Base-by-base conservation (phyloP, 2,329 filamentous ascomycete genomes). In the Ophiocordyceps robertsii region DNA sequence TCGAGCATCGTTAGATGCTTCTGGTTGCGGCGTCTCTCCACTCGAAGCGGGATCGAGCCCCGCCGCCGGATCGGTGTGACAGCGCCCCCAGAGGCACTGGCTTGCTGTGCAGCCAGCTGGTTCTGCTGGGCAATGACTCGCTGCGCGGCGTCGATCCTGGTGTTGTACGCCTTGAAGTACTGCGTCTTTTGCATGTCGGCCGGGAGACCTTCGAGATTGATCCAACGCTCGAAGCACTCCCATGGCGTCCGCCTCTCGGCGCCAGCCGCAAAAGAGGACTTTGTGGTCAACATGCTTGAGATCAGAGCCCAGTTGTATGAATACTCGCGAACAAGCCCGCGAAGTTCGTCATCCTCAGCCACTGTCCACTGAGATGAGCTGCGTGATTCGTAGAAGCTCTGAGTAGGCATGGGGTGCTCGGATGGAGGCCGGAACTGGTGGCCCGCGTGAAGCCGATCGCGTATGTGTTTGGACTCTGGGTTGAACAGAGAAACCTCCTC, bases 151-250 rank as follows among this genome's bases (percentile, higher is more conserved):
- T 80, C 75, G 27, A 82, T 78, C 27, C 78, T 65, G 10, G 63
- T 65, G 49, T 75, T 77, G 55, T 80, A 82, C 1, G 74, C 64
- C 55, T 88, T 86, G 70, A 96, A 98, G 59, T 96, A 98, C 37
- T 89, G 83, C 1, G 87, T 95, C 65, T 95, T 95, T 16, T 84
- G 81, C 82, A 96, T 93, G 50, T 98, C 92, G 11, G 82, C 77
- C 5, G 92, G 90, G 32, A 95, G 69, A 1, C 89, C 88, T 63
- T 96, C 92, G 12, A 96, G 68, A 51, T 84, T 81, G 43, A 95
- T 84, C 90, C 90, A 98, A 37, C 92, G 77, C 62, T 98, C 92
- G 53, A 98, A 98, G 58, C 92, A 98, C 64, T 98, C 92, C 92
- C 92, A 98, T 0, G 90, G 88, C 3, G 90, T 96, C 39, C 92